These are phyloP conservation scores for Candida qinlingensis DNA, from an alignment of 805 yeast genomes.

Conservation along the genomic window DNA sequence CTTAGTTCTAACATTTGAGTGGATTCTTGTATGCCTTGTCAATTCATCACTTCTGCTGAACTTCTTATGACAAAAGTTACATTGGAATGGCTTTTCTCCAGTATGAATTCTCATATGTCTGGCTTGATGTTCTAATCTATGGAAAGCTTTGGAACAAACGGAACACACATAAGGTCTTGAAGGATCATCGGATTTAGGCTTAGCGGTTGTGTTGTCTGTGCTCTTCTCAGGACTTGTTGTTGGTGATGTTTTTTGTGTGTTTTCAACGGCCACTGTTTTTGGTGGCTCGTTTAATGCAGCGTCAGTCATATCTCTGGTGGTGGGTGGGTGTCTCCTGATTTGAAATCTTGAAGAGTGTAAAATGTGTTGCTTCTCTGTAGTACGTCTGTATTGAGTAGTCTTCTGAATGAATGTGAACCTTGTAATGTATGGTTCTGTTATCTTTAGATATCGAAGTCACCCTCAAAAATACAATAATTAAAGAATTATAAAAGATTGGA, in stretches of 20 bases:
- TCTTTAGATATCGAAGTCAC: too few species aligned
- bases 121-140: constrained; percentile 85
- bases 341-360: too few species aligned
- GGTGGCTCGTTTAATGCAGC: neutral
- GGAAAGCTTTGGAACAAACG: constrained; percentile 80
- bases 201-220: neutral
- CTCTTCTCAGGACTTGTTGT: too few species aligned
- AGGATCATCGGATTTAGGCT: constrained; percentile 13
- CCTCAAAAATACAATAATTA: too few species aligned
- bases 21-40: constrained; percentile 81
- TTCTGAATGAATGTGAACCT: too few species aligned
- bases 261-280: neutral
- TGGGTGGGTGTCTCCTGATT: neutral
- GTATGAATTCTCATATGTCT: constrained; percentile 90
- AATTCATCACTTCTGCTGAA: constrained; percentile 81
- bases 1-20: constrained; percentile 50
- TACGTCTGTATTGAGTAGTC: too few species aligned
- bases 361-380: too few species aligned
- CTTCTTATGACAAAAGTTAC: constrained; percentile 73
- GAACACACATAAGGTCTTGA: constrained; percentile 78
- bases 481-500: too few species aligned
- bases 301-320: neutral
- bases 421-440: too few species aligned
- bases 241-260: too few species aligned
- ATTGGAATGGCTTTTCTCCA: constrained; percentile 87